Conservation (phyloP, 2,329 filamentous ascomycete genomes). For the Cladophialophora bantiana region DNA sequence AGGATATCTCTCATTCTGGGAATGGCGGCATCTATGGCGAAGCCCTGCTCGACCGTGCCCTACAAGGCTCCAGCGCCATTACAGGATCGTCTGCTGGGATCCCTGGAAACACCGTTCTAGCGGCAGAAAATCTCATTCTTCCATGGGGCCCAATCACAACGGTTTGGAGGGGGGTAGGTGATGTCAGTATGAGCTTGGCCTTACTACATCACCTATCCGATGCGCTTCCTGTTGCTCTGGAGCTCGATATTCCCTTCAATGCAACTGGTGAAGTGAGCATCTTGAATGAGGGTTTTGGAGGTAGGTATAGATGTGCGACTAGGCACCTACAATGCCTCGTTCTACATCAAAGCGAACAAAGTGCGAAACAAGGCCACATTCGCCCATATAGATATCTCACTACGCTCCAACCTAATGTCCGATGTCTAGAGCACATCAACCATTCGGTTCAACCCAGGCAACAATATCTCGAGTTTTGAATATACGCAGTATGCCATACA, state of each 20-base stretch:
- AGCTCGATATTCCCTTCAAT: conserved; percentile 48
- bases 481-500: conserved; percentile 48
- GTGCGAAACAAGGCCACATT: conserved; percentile 46
- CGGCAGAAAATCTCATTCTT: conserved; percentile 44
- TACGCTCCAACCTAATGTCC: conserved; percentile 51
- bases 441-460: conserved; percentile 36
- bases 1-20: conserved; percentile 37
- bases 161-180: conserved; percentile 44
- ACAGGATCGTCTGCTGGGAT: conserved; percentile 37
- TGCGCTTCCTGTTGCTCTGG: conserved; percentile 53
- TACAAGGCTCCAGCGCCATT: conserved; percentile 44
- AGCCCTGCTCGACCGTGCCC: conserved; percentile 47
- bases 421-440: conserved; percentile 51
- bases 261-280: conserved; percentile 55
- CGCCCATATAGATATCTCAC: conserved; percentile 50
- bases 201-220: conserved; percentile 54
- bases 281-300: conserved; percentile 58
- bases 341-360: conserved; percentile 54
- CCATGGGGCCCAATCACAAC: conserved; percentile 43
- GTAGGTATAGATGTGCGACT: conserved; percentile 59
- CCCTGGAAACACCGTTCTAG: conserved; percentile 39
- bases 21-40: conserved; percentile 48
- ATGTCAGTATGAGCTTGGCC: conserved; percentile 47
- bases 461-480: conserved; percentile 38
- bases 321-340: conserved; percentile 59